Percentiles rank a stretch among this genome's conserved stretches.
phyloP scores from a whole-genome alignment of 2,329 filamentous ascomycete genomes.

The Trichoderma sp. region DNA sequence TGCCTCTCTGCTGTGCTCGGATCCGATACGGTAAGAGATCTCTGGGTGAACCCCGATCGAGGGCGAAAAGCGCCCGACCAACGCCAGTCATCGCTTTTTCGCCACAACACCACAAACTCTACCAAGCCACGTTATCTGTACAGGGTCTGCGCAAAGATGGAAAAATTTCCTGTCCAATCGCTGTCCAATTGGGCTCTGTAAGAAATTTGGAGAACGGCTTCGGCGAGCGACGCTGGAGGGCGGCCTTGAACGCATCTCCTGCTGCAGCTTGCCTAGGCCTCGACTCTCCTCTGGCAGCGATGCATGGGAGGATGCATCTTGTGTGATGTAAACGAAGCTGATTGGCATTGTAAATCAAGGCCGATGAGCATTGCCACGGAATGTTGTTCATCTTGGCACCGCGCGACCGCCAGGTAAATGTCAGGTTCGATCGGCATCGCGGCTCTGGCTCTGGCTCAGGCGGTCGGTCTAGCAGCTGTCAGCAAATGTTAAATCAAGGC shows the following conservation, averaged over 20 bases:
- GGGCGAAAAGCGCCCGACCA: conserved; percentile 13
- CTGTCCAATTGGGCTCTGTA: background rate
- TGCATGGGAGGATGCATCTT: background rate
- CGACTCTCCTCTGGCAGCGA: conserved; percentile 1
- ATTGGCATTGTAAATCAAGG: background rate
- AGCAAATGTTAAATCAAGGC: conserved; percentile 1
- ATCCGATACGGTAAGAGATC: conserved; percentile 13
- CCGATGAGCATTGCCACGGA: background rate
- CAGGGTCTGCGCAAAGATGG: background rate
- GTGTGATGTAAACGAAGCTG: background rate
- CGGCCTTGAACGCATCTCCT: conserved; percentile 8
- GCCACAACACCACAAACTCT: conserved; percentile 27
- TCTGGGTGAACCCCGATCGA: conserved; percentile 11
- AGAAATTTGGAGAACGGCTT: background rate
- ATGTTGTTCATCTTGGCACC: conserved; percentile 8
- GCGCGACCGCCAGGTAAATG: background rate
- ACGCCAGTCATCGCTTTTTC: conserved; percentile 11
- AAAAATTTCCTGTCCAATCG: conserved; percentile 4
- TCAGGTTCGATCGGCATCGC: conserved; percentile 18
- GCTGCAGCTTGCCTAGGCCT: conserved; percentile 2
- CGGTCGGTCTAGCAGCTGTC: conserved; percentile 15
- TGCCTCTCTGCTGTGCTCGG: conserved; percentile 20
- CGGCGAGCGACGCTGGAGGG: conserved; percentile 14
- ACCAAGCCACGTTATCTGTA: conserved; percentile 25
- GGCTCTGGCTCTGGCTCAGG: background rate